Evolutionary conservation across 768 basidiomycete genomes (phyloP).

Genomic region (Terana coerulea): DNA sequence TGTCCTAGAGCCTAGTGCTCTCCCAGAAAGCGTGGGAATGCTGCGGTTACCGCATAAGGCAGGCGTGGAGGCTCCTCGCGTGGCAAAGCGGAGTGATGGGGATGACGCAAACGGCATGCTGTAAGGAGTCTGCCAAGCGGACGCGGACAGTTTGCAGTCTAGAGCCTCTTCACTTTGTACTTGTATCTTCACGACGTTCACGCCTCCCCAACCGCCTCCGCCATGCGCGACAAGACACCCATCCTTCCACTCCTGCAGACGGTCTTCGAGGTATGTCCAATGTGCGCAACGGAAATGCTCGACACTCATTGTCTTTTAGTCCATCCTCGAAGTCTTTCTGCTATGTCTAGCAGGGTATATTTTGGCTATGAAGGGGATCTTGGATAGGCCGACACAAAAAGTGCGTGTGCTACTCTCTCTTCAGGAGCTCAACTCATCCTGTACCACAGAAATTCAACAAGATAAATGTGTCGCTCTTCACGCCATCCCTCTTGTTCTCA

Average conservation of each 20-base stretch:
- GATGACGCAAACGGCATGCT: too few relatives aligned
- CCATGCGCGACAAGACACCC: slow-evolving; percentile 27
- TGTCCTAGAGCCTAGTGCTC: too few relatives aligned
- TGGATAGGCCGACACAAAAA: slow-evolving; percentile 89
- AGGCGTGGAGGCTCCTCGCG: too few relatives aligned
- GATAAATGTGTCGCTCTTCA: slow-evolving; percentile 87
- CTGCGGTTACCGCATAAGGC: too few relatives aligned
- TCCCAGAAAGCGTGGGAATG: too few relatives aligned
- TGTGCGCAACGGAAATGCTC: not conserved
- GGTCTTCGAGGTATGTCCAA: slow-evolving; percentile 49
- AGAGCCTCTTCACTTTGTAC: not conserved
- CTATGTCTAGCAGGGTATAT: slow-evolving; percentile 82
- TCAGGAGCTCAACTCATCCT: not conserved
- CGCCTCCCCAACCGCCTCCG: not conserved
- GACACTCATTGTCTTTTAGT: slow-evolving; percentile 56
- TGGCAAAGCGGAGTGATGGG: too few relatives aligned
- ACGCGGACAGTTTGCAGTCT: too few relatives aligned
- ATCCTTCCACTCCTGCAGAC: slow-evolving; percentile 47
- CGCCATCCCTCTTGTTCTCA: slow-evolving; percentile 83
- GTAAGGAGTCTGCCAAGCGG: too few relatives aligned
- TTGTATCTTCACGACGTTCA: not conserved
- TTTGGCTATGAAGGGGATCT: slow-evolving; percentile 73
- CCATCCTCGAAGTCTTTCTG: slow-evolving; percentile 85
- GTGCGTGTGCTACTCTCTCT: slow-evolving; percentile 36
- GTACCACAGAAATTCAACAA: slow-evolving; percentile 62